These are phyloP conservation scores for Fraxinus dipetala DNA, from an alignment of 305 asterid genomes.

Conservation along the genomic window DNA sequence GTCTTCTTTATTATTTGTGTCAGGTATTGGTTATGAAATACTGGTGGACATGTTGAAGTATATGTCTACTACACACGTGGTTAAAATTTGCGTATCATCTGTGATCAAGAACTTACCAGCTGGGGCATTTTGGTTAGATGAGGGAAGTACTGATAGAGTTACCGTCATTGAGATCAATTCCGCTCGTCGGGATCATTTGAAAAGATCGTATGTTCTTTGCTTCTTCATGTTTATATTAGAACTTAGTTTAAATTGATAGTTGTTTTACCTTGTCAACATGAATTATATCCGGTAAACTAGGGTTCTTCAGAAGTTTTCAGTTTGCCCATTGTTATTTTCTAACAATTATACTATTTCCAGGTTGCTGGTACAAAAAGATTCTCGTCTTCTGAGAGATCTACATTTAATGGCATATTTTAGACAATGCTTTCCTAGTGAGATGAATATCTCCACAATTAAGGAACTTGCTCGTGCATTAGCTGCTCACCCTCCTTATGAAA, in stretches of 20 bases:
- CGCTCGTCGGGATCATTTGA: constrained; percentile 63
- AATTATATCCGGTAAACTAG: not conserved
- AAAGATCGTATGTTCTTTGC: constrained; percentile 65
- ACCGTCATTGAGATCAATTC: constrained; percentile 61
- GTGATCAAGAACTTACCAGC: constrained; percentile 72
- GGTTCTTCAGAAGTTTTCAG: not conserved
- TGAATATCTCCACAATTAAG: constrained; percentile 54
- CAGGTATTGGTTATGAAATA: constrained; percentile 87
- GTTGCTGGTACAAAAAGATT: constrained; percentile 60
- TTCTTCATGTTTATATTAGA: constrained; percentile 15
- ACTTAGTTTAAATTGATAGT: not conserved
- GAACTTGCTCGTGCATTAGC: constrained; percentile 78
- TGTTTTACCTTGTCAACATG: not conserved
- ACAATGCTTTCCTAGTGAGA: constrained; percentile 74
- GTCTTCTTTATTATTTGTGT: constrained; percentile 24
- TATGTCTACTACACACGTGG: constrained; percentile 77
- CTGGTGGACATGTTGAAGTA: constrained; percentile 71
- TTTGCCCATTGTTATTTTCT: constrained; percentile 17
- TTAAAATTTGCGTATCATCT: constrained; percentile 62
- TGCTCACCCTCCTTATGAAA: constrained; percentile 77
- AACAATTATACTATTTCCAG: constrained; percentile 33
- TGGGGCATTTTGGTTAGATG: constrained; percentile 79
- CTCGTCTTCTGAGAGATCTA: constrained; percentile 60
- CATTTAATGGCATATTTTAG: constrained; percentile 81
- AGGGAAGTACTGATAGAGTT: constrained; percentile 36